Percentiles rank a stretch among this genome's conserved stretches.
Evolutionary conservation across 2,329 filamentous ascomycete species (phyloP).

Genomic region (Coleophoma crateriformis): DNA sequence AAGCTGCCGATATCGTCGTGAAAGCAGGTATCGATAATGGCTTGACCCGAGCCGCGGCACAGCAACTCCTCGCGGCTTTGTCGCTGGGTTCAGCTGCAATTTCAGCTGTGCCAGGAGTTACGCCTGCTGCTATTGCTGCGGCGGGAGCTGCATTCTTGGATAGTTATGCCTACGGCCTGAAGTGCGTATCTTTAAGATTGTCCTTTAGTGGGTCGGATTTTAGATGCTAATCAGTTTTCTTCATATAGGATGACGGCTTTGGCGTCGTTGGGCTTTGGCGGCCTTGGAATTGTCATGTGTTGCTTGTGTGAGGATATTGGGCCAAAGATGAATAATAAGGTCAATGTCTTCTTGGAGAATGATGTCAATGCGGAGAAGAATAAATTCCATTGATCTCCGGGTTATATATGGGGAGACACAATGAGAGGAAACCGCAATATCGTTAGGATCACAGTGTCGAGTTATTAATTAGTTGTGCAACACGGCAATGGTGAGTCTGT

Average conservation of each 20-base stretch:
- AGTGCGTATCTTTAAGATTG: not conserved
- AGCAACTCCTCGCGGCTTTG: not conserved
- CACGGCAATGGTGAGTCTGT: no score
- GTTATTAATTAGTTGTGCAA: no score
- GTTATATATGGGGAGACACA: no score
- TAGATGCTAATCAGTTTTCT: not conserved
- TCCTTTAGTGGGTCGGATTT: not conserved
- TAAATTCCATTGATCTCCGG: not conserved
- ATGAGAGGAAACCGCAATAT: no score
- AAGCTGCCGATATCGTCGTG: no score
- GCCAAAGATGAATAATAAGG: not conserved
- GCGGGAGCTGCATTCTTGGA: not conserved
- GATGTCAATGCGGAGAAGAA: not conserved
- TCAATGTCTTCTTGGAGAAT: not conserved
- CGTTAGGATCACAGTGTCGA: no score
- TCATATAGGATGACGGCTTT: not conserved
- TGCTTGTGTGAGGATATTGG: not conserved
- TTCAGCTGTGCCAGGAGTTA: not conserved
- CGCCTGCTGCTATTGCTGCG: not conserved
- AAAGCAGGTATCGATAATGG: no score
- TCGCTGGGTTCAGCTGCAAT: not conserved
- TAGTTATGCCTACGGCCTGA: not conserved
- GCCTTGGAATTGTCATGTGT: not conserved
- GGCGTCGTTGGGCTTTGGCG: not conserved
- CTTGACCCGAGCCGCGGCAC: not conserved